A percentile compares a stretch with the other conserved stretches of the same genome.
phyloP scores from a whole-genome alignment of 441 rosid genomes.

The Syzygium malaccense region DNA sequence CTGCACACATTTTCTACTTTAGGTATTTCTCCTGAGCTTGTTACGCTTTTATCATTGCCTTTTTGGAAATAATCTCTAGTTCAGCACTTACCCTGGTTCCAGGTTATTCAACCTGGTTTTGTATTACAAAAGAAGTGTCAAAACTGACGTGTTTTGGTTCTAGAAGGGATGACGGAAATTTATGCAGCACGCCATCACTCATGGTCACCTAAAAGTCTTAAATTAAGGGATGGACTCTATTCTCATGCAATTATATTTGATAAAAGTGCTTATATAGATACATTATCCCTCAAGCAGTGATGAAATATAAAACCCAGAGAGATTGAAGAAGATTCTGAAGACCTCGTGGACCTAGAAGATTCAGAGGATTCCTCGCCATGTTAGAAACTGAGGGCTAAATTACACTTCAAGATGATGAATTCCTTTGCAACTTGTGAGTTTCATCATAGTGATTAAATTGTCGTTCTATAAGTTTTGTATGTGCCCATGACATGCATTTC shows the following conservation, averaged over 20 bases:
- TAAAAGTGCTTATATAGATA: not conserved
- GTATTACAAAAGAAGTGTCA: not conserved
- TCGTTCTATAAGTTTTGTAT: too few relatives aligned
- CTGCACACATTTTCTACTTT: not conserved
- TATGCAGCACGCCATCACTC: not conserved
- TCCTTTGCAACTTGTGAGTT: too few relatives aligned
- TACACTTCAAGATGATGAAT: too few relatives aligned
- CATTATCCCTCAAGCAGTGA: not conserved
- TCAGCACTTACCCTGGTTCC: not conserved
- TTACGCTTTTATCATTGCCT: fast-evolving
- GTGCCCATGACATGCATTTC: too few relatives aligned
- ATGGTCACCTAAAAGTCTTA: not conserved
- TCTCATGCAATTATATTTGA: not conserved
- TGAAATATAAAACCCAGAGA: not conserved
- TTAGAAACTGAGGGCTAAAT: too few relatives aligned
- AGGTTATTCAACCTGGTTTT: not conserved
- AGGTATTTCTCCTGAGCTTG: not conserved
- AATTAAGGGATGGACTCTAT: not conserved
- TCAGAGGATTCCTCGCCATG: too few relatives aligned
- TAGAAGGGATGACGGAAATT: not conserved
- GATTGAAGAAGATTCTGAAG: not conserved
- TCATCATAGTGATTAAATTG: too few relatives aligned
- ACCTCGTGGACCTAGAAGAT: too few relatives aligned
- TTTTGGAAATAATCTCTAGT: not conserved
- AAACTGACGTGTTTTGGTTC: not conserved